These are phyloP conservation scores for Linum lewisii DNA, from an alignment of 345 rosid species.

Conservation along the genomic window DNA sequence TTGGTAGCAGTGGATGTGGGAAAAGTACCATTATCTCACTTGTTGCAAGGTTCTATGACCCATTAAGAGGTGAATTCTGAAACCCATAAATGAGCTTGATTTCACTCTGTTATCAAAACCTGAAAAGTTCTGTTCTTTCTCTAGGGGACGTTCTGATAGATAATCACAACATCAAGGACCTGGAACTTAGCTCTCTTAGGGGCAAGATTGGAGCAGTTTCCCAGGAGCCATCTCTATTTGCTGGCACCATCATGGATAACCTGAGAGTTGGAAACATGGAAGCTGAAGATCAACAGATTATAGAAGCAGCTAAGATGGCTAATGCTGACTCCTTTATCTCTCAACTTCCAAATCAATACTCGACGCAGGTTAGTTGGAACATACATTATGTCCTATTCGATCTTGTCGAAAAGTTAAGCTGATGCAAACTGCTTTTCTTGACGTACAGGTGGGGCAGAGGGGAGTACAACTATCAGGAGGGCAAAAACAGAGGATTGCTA, in stretches of 20 bases:
- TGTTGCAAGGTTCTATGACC: constrained; percentile 56
- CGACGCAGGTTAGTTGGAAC: constrained; percentile 29
- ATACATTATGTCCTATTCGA: not conserved
- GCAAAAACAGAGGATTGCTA: constrained; percentile 61
- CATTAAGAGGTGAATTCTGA: constrained; percentile 30
- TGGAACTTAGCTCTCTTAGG: constrained; percentile 41
- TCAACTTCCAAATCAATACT: constrained; percentile 41
- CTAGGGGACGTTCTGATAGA: constrained; percentile 47
- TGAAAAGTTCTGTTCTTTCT: not conserved
- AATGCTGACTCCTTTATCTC: constrained; percentile 47
- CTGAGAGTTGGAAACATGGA: constrained; percentile 49
- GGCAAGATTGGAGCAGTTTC: constrained; percentile 44
- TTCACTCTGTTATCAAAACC: too few relatives aligned
- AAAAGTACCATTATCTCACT: constrained; percentile 52
- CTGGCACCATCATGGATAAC: constrained; percentile 52
- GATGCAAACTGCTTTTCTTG: not conserved
- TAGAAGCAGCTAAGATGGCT: constrained; percentile 43
- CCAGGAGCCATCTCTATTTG: constrained; percentile 56
- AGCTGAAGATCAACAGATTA: constrained; percentile 35
- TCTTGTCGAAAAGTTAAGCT: not conserved
- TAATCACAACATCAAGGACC: constrained; percentile 39
- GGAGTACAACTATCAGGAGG: constrained; percentile 66
- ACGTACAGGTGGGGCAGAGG: constrained; percentile 47
- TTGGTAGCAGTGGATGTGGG: constrained; percentile 61
- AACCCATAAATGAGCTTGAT: not conserved